These are phyloP conservation scores for Rubroboletus pulcherrimus DNA, from an alignment of 768 basidiomycete species.

Conservation along the genomic window DNA sequence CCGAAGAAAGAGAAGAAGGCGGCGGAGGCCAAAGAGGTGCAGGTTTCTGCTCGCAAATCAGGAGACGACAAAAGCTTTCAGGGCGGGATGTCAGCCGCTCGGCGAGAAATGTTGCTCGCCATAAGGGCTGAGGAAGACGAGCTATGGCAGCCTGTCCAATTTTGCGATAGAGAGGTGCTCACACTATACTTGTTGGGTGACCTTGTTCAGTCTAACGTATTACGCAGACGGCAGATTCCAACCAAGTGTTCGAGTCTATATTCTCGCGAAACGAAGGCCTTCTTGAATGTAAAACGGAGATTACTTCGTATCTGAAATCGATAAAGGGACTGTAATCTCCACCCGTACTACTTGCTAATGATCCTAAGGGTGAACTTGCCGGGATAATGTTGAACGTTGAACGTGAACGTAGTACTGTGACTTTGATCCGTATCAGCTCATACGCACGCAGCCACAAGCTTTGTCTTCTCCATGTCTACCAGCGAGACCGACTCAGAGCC, in stretches of 20 bases:
- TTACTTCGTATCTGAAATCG: conserved; percentile 54
- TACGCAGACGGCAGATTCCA: conserved; percentile 57
- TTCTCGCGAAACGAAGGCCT: conserved; percentile 54
- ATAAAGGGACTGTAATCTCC: conserved; percentile 49
- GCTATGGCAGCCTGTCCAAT: conserved; percentile 65
- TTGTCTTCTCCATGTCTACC: conserved; percentile 26
- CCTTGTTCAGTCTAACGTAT: conserved; percentile 9
- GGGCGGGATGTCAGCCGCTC: conserved; percentile 64
- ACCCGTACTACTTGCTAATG: background rate
- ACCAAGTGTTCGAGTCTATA: conserved; percentile 53
- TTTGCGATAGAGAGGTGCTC: conserved; percentile 61
- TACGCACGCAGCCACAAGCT: background rate
- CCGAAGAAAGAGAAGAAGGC: conserved; percentile 57
- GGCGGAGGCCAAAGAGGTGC: conserved; percentile 70
- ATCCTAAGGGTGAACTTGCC: background rate
- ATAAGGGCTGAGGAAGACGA: conserved; percentile 78
- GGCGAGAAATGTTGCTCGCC: conserved; percentile 74
- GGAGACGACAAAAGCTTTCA: conserved; percentile 59
- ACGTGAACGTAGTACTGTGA: background rate
- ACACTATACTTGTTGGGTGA: background rate
- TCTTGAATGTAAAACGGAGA: conserved; percentile 53
- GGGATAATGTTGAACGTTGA: background rate
- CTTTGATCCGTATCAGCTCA: background rate
- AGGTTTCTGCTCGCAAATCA: conserved; percentile 66
- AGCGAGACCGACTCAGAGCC: conserved; percentile 62